A percentile compares a stretch with the other conserved stretches of the same genome.
Evolutionary conservation across 257 asterid species (phyloP).

Genomic region (Nicotiana sylvestris): DNA sequence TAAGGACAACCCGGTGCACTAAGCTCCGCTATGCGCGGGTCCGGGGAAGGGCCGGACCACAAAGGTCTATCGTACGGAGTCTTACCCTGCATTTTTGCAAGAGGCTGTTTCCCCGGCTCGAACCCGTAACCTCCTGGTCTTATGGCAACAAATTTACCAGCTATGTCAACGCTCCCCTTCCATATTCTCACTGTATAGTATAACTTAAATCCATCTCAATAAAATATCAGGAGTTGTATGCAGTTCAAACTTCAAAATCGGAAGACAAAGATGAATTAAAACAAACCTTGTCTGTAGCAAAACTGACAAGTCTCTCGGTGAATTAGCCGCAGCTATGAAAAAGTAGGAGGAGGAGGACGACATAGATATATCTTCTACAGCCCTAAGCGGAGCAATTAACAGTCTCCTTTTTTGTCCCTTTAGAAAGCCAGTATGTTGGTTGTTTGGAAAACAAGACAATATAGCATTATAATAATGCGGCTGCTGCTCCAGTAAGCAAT

Average conservation of each 20-base stretch:
- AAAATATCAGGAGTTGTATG: too few relatives aligned
- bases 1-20: too few relatives aligned
- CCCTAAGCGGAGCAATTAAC: neutral
- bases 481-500: neutral
- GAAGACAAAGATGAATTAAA: neutral
- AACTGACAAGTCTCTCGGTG: conserved; percentile 36
- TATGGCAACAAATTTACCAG: too few relatives aligned
- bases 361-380: neutral
- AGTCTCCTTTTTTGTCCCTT: neutral
- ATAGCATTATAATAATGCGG: neutral
- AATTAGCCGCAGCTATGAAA: conserved; percentile 19
- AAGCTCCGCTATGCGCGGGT: too few relatives aligned
- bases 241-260: neutral
- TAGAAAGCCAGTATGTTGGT: neutral
- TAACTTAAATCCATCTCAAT: too few relatives aligned
- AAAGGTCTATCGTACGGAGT: too few relatives aligned
- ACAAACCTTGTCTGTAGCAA: conserved; percentile 44
- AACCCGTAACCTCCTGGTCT: too few relatives aligned
- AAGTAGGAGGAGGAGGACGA: neutral
- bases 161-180: too few relatives aligned
- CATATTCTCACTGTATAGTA: too few relatives aligned
- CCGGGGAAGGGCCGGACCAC: too few relatives aligned
- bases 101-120: too few relatives aligned
- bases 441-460: neutral
- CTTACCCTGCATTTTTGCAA: too few relatives aligned